Evolutionary conservation across 352 stramenopile genomes (phyloP), one percentile per base, ranked within the genome.

Genomic region (Phytopythium boreale): DNA sequence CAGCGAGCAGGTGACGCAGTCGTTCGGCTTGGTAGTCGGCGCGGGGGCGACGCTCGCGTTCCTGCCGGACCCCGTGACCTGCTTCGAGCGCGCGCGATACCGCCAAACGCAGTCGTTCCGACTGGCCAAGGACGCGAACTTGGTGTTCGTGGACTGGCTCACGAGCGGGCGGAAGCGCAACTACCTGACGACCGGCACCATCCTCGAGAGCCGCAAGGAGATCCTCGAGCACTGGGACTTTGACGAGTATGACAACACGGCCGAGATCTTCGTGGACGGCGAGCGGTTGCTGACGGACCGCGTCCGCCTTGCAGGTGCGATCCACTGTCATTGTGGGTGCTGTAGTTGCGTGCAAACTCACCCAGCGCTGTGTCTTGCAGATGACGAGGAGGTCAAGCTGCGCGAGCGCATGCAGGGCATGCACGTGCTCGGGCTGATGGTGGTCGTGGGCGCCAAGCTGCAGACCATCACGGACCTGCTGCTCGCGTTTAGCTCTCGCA

Each of bases 111-210:
- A 95, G 62, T 57, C 70, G 20, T 90, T 95, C 65, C 62, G 72
- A 22, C 68, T 95, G 22, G 56, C 75, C 0, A 26, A 62, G 36
- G 62, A 76, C 31, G 62, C 83, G 22, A 93, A 78, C 53, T 64
- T 95, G 19, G 84, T 95, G 61, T 85, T 93, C 29, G 76, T 93
- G 46, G 87, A 95, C 70, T 95, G 87, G 87, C 65, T 95, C 39
- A 95, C 85, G 22, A 93, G 87, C 36, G 87, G 87, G n/a, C 76
- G 87, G 19, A 91, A 91, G 69, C 85, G 85, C 64, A 93, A 87
- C 60, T 93, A 87, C 49, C 65, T 89, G 62, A 71, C 85, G 31
- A 87, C 80, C 2, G 78, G 77, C 34, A 82, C 77, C 7, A 70
- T 88, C 44, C 74, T 74, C 39, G 74, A 87, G 59, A 81, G 84